Base-by-base conservation (phyloP, 2,329 filamentous ascomycete species). In the Alternaria panax region DNA sequence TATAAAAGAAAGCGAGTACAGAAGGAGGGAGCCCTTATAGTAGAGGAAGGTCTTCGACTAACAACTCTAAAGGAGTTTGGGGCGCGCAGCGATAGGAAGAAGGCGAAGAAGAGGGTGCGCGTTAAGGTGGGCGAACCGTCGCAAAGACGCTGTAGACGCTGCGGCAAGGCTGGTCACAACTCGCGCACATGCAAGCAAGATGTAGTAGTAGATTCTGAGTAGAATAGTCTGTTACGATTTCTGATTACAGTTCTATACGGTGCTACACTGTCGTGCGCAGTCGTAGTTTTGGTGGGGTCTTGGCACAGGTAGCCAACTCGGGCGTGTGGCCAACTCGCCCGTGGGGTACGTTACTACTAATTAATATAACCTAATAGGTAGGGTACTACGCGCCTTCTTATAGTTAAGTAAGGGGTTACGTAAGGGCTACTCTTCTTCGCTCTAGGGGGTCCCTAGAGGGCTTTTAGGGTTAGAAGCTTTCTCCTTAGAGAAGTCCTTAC, bases 51-150 rank as follows among this genome's bases (percentile, higher is more conserved):
- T 5, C 11, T 50, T 11, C 41, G 28, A 7, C 22, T 59, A 41
- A 55, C 51, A 7, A 48, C 57, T 57, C 54, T 63, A 52, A 52
- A 43, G 36, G 47, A 63, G 56, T 60, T 57, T 63, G 18, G 30
- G n/a, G 50, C 53, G 52, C 53, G 56, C 45, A 48, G 50, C 52
- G 14, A 59, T 63, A 22, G 43, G 25, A 59, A 63, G 56, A 63
- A 57, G 48, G 45, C 27, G 5, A 45, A 38, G 32, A 38, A 38
- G 32, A 24, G 20, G 22, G 47, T 22, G 32, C 32, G 32, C 14
- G 22, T 18, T 46, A 9, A 54, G 22, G 38, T 20, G 16, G 28
- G 50, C 14, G 27, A 53, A 16, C 18, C 7, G 4, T 18, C 27
- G 1, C 16, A 53, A 43, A 18, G 50, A 25, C 40, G 40, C 52